Evolutionary conservation across 371 early-diverging fungal species (phyloP).

Genomic region (Syncephalastrum monosporum): DNA sequence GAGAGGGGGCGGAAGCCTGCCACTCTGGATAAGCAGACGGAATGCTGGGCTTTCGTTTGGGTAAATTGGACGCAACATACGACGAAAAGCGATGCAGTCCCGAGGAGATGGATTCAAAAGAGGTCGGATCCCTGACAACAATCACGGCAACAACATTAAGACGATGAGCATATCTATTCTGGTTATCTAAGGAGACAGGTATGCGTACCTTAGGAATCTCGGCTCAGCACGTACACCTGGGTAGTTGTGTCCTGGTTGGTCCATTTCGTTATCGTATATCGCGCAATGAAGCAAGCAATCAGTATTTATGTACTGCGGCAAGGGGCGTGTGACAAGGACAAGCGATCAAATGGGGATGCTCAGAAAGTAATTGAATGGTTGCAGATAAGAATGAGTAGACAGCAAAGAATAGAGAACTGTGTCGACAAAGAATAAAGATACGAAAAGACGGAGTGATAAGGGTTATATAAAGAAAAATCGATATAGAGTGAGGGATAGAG

Average conservation of each 20-base stretch:
- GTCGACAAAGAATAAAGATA: no score
- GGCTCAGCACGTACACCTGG: conserved; percentile 53
- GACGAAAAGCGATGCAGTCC: conserved; percentile 58
- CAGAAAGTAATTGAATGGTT: no score
- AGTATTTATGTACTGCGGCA: no score
- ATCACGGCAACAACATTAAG: conserved; percentile 1
- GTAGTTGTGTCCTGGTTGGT: conserved; percentile 17
- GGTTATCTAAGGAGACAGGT: not conserved
- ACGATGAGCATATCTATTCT: not conserved
- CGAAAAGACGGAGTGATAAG: no score
- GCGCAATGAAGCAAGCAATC: no score
- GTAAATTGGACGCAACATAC: conserved; percentile 52
- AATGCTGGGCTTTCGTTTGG: conserved; percentile 39
- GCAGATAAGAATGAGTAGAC: no score
- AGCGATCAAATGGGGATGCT: no score
- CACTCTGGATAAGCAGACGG: conserved; percentile 38
- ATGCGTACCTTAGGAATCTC: conserved; percentile 38
- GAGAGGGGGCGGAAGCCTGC: conserved; percentile 18
- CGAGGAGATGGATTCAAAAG: conserved; percentile 59
- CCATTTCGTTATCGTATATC: conserved; percentile 1
- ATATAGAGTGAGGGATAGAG: no score
- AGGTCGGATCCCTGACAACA: conserved; percentile 53
- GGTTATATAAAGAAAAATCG: no score
- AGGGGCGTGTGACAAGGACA: no score
- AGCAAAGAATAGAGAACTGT: no score